phyloP scores from a whole-genome alignment of 169 alveolate genomes.

The Cryptosporidium canis region DNA sequence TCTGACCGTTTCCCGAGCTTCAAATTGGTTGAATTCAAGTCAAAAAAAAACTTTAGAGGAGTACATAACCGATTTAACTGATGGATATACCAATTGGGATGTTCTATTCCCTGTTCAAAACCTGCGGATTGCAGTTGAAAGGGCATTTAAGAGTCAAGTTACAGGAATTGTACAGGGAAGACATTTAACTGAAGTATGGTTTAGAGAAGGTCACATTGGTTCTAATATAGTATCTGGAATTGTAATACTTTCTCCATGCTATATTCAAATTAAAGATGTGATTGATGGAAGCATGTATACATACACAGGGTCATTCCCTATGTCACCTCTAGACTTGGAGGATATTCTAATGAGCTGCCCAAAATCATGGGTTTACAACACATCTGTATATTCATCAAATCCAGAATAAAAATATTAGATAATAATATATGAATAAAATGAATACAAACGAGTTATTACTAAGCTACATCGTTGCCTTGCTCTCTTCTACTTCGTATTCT shows the following conservation, averaged over 20 bases:
- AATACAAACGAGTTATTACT: neutral
- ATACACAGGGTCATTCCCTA: constrained; percentile 62
- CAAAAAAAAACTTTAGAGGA: constrained; percentile 36
- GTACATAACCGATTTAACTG: constrained; percentile 48
- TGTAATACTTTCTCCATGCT: constrained; percentile 52
- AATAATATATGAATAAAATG: neutral
- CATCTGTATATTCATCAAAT: constrained; percentile 30
- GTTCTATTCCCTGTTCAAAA: constrained; percentile 34
- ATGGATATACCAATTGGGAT: constrained; percentile 72
- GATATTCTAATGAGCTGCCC: constrained; percentile 64
- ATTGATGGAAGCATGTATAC: constrained; percentile 72
- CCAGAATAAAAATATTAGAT: neutral
- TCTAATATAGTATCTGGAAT: constrained; percentile 67
- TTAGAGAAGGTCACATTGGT: constrained; percentile 61
- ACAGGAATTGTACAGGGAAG: constrained; percentile 70
- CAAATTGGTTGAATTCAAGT: constrained; percentile 20
- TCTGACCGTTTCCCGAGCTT: constrained; percentile 35
- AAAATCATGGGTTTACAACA: constrained; percentile 45
- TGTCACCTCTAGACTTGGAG: constrained; percentile 60
- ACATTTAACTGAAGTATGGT: constrained; percentile 51
- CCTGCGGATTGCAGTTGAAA: constrained; percentile 57
- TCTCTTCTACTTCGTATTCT: constrained; percentile 73
- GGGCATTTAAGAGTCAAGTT: constrained; percentile 60
- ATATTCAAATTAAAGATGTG: constrained; percentile 65
- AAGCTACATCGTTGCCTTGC: neutral